Conservation (phyloP, 2,329 filamentous ascomycete species). For the Lasiodiplodia sp. region DNA sequence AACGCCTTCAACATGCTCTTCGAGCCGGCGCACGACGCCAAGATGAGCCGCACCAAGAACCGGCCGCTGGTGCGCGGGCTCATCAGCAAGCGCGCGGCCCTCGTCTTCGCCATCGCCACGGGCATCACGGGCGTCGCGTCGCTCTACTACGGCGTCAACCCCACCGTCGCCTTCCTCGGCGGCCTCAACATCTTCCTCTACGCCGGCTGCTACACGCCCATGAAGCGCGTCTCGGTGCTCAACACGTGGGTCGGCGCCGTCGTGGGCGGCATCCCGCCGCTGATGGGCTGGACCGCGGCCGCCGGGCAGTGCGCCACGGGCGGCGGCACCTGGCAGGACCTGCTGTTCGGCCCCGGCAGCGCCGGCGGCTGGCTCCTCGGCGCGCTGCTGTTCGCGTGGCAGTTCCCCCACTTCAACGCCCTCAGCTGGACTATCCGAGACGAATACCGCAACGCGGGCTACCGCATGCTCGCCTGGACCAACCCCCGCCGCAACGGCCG, state of each 20-base stretch:
- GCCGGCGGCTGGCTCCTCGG: constrained; percentile 90
- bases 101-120: constrained; percentile 79
- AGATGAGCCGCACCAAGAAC: constrained; percentile 93
- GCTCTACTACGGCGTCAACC: constrained; percentile 90
- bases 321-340: constrained; percentile 71
- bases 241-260: constrained; percentile 97
- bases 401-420: constrained; percentile 98
- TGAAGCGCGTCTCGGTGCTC: constrained; percentile 84
- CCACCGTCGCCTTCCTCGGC: constrained; percentile 87
- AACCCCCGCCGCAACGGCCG: constrained; percentile 85
- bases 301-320: constrained; percentile 79
- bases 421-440: constrained; percentile 87
- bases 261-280: constrained; percentile 89
- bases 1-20: constrained; percentile 98
- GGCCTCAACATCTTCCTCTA: constrained; percentile 87
- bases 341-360: constrained; percentile 73
- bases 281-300: constrained; percentile 98
- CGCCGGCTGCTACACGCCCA: constrained; percentile 88
- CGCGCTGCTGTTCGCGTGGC: constrained; percentile 88
- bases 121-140: constrained; percentile 73
- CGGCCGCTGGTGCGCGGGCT: constrained; percentile 85
- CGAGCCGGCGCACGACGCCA: constrained; percentile 86
- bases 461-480: constrained; percentile 81
- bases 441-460: constrained; percentile 79
- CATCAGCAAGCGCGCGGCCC: constrained; percentile 73